These are phyloP conservation scores for Drechmeria coniospora DNA, from an alignment of 2,329 filamentous ascomycete species.

Conservation along the genomic window DNA sequence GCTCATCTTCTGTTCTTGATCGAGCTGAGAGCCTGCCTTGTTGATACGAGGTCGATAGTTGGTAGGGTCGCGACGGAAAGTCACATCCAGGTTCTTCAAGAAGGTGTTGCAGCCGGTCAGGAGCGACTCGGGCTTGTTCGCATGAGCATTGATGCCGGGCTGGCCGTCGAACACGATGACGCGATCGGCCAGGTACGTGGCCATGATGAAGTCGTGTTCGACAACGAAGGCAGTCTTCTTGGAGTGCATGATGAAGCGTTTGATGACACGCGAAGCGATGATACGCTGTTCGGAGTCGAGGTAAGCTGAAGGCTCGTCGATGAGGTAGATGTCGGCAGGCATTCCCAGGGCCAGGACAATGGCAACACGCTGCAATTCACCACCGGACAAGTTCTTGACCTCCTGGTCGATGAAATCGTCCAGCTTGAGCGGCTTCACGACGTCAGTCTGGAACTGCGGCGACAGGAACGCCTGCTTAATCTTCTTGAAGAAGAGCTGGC, in stretches of 20 bases:
- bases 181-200: conserved; percentile 61
- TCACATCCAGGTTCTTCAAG: conserved; percentile 91
- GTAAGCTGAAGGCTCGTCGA: conserved; percentile 94
- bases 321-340: conserved; percentile 94
- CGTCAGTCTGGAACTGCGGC: conserved; percentile 98
- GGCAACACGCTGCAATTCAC: conserved; percentile 97
- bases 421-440: conserved; percentile 97
- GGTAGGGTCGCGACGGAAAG: conserved; percentile 93
- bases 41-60: conserved; percentile 97
- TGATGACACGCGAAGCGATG: conserved; percentile 91
- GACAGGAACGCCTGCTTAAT: conserved; percentile 94
- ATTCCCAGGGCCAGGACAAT: conserved; percentile 93
- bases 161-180: conserved; percentile 97
- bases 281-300: conserved; percentile 99
- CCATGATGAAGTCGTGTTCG: conserved; percentile 99
- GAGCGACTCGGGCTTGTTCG: conserved; percentile 80
- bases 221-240: conserved; percentile 99
- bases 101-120: conserved; percentile 94
- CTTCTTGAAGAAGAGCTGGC: conserved; percentile 98
- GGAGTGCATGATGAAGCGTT: conserved; percentile 99
- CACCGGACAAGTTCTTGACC: conserved; percentile 96
- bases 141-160: conserved; percentile 75
- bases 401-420: conserved; percentile 99
- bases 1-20: conserved; percentile 87
- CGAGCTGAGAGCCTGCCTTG: conserved; percentile 87